These are phyloP conservation scores for Lachnum nothofagi DNA, from an alignment of 2,329 filamentous ascomycete genomes.

Conservation along the genomic window DNA sequence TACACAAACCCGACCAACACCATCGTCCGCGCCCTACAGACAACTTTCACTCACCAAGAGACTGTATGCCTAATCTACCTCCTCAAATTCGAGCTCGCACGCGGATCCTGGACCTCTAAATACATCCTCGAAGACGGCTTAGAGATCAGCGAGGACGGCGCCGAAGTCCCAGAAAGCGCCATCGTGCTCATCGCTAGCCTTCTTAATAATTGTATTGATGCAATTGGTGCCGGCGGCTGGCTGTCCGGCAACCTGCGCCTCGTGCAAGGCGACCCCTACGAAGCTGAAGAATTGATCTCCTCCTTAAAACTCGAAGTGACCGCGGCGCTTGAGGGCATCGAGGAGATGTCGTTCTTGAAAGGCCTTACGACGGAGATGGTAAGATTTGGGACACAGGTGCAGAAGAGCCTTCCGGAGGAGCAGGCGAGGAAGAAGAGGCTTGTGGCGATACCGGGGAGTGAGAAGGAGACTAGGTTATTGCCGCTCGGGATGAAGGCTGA, in stretches of 20 bases:
- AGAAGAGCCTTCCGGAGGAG: background rate
- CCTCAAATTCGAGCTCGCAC: slow-evolving; percentile 66
- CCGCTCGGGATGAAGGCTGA: slow-evolving; percentile 68
- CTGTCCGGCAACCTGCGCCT: slow-evolving; percentile 56
- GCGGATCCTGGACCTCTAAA: slow-evolving; percentile 69
- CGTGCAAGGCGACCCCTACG: slow-evolving; percentile 41
- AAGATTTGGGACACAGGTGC: slow-evolving; percentile 46
- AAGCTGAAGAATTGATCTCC: slow-evolving; percentile 59
- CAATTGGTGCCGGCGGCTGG: slow-evolving; percentile 71
- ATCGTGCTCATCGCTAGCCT: slow-evolving; percentile 68
- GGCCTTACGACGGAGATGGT: slow-evolving; percentile 62
- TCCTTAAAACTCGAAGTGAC: slow-evolving; percentile 64
- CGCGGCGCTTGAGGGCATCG: slow-evolving; percentile 65
- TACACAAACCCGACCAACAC: slow-evolving; percentile 56
- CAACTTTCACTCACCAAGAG: slow-evolving; percentile 60
- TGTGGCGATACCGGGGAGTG: slow-evolving; percentile 42
- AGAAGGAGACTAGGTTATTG: slow-evolving; percentile 46
- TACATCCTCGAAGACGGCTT: slow-evolving; percentile 58
- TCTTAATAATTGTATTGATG: slow-evolving; percentile 68
- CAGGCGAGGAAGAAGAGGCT: slow-evolving; percentile 40
- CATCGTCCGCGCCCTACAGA: slow-evolving; percentile 60
- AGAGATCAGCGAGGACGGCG: slow-evolving; percentile 41
- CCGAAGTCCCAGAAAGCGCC: slow-evolving; percentile 58
- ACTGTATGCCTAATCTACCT: slow-evolving; percentile 67
- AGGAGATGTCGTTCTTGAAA: slow-evolving; percentile 62